Base-by-base conservation (phyloP, 1,284 basidiomycete genomes). In the Ustilago crameri region DNA sequence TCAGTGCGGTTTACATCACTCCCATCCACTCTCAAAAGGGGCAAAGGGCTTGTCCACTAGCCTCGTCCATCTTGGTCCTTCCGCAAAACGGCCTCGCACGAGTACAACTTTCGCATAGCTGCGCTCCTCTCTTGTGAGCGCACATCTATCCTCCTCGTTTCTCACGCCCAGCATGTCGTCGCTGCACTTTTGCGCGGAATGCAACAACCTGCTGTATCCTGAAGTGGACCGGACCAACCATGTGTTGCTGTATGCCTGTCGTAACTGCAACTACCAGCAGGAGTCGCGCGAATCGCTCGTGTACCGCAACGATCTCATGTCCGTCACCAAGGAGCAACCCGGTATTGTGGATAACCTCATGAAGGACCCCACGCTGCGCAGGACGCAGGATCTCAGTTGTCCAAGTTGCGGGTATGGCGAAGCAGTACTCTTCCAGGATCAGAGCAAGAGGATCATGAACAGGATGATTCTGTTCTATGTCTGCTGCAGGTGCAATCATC, bases 251-350 rank as follows among this genome's bases (percentile, higher is more conserved):
- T 95, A 94, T 79, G 91, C 91, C 3, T 98, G 95, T 84, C 88
- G 94, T 46, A 97, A 96, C 83, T 98, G 95, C 85, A 85, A 87
- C 17, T 95, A 92, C 83, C 90, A 92, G 68, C 93, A 96, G 84
- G 89, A 91, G 75, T 91, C 91, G 15, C 89, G 91, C 22, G 93
- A 93, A 84, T 91, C 90, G 76, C 91, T 92, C 75, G 94, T 98
- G 10, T 98, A 95, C 84, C 87, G 90, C 79, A 96, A 98, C 71
- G 95, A 98, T 85, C 85, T 98, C 85, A 86, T 97, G 81, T 95
- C 92, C 0, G 91, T 95, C 24, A 93, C 80, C 91, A 76, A 94
- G 93, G 85, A 95, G 94, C 85, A 93, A 94, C 85, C 92, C 3
- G 95, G 95, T 51, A 91, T 97, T 27, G 95, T 92, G 2, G 90